Conservation (phyloP, 306 rosid genomes). For the Hippophae gyantsensis region DNA sequence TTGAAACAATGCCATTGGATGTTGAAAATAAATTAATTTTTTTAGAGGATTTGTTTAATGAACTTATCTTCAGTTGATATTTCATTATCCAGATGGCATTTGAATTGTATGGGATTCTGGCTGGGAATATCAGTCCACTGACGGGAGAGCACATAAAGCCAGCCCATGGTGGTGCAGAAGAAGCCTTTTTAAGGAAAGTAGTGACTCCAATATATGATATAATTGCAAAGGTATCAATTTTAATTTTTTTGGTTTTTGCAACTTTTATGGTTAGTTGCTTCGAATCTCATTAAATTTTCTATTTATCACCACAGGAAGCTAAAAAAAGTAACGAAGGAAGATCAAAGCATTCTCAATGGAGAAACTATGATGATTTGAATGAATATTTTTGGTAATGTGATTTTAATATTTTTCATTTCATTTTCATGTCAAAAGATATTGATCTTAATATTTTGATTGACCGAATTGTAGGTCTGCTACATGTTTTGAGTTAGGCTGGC, state of each 20-base stretch:
- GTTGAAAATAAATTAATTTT: too few species aligned
- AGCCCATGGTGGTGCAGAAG: conserved; percentile 79
- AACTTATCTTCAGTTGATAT: not conserved
- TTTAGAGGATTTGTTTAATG: too few species aligned
- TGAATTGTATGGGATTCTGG: conserved; percentile 91
- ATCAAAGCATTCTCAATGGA: conserved; percentile 92
- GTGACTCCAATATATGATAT: conserved; percentile 82
- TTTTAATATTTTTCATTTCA: conserved; percentile 4
- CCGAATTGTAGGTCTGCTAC: conserved; percentile 61
- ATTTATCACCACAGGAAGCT: conserved; percentile 48
- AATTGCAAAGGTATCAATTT: conserved; percentile 49
- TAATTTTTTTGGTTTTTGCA: conserved; percentile 4
- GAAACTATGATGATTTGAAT: conserved; percentile 91
- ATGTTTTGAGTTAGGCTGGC: conserved; percentile 87
- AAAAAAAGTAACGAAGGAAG: conserved; percentile 51
- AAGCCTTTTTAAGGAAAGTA: conserved; percentile 69
- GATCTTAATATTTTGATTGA: conserved; percentile 15
- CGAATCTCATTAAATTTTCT: conserved; percentile 8
- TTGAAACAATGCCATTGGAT: too few species aligned
- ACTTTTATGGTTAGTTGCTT: conserved; percentile 11
- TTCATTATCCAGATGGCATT: conserved; percentile 64
- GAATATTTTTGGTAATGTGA: conserved; percentile 79
- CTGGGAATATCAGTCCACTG: conserved; percentile 72
- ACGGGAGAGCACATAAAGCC: conserved; percentile 92
- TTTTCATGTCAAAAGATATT: conserved; percentile 6